Evolutionary conservation across 192 early-diverging fungal genomes (phyloP).

Genomic region (Coemansia sp.): DNA sequence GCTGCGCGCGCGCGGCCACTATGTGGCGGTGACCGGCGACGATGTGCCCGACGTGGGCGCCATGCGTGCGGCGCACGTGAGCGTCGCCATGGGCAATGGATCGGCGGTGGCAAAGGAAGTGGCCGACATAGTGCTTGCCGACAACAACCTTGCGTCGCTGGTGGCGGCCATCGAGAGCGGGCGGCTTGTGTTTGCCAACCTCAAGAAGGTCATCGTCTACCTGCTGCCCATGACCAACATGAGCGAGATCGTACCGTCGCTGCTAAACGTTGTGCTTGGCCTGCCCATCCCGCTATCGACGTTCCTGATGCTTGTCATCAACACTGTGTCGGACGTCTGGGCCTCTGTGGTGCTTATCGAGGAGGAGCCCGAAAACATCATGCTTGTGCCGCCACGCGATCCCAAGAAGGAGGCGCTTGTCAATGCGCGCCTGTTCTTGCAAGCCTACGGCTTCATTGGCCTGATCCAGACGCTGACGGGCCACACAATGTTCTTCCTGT

Average conservation of each 20-base stretch:
- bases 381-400: slow-evolving; percentile 71
- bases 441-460: slow-evolving; percentile 83
- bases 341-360: slow-evolving; percentile 69
- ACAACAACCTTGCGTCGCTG: slow-evolving; percentile 69
- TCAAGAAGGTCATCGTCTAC: slow-evolving; percentile 86
- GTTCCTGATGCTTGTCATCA: slow-evolving; percentile 80
- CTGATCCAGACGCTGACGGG: slow-evolving; percentile 67
- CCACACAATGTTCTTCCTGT: slow-evolving; percentile 73
- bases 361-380: slow-evolving; percentile 77
- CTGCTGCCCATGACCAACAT: slow-evolving; percentile 77
- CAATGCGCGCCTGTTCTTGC: slow-evolving; percentile 64
- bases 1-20: slow-evolving; percentile 67
- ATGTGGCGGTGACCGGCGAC: slow-evolving; percentile 91
- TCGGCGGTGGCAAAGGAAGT: slow-evolving; percentile 78
- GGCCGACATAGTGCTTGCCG: slow-evolving; percentile 67
- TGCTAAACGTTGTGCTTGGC: slow-evolving; percentile 81
- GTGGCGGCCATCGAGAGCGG: slow-evolving; percentile 78
- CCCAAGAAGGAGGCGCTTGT: slow-evolving; percentile 70
- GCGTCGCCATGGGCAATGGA: slow-evolving; percentile 85
- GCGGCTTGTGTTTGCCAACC: slow-evolving; percentile 83
- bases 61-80: slow-evolving; percentile 87
- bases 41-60: slow-evolving; percentile 92
- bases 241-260: slow-evolving; percentile 75
- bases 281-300: slow-evolving; percentile 76
- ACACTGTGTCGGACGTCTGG: slow-evolving; percentile 65